Conservation (phyloP, 2,329 filamentous ascomycete genomes). For the Fusarium xyrophilum region DNA sequence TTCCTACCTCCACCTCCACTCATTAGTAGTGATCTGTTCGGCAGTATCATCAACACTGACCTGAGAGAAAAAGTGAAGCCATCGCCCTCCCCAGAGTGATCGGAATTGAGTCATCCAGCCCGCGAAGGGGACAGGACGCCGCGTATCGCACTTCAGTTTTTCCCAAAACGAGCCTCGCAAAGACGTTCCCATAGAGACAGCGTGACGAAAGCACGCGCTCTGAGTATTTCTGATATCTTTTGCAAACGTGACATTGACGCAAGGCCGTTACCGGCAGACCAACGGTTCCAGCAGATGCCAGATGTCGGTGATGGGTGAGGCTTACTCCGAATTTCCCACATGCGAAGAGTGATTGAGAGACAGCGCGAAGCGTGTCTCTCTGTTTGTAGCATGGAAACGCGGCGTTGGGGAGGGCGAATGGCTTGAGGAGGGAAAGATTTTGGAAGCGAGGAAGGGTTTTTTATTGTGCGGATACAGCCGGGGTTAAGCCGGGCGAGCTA, state of each 20-base stretch:
- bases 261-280: conserved; percentile 86
- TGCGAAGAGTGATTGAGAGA: conserved; percentile 56
- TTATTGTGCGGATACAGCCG: conserved; percentile 26
- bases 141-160: conserved; percentile 93
- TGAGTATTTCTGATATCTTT: conserved; percentile 92
- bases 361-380: conserved; percentile 51
- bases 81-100: conserved; percentile 86
- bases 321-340: conserved; percentile 99
- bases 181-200: conserved; percentile 82
- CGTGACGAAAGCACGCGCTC: conserved; percentile 46
- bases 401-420: conserved; percentile 86
- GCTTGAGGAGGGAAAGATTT: conserved; percentile 44
- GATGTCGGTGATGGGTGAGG: conserved; percentile 61
- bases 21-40: conserved; percentile 40
- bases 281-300: conserved; percentile 29
- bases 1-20: not conserved
- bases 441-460: conserved; percentile 47
- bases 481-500: conserved; percentile 7
- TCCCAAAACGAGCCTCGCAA: conserved; percentile 83
- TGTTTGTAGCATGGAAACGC: conserved; percentile 94
- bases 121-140: conserved; percentile 60
- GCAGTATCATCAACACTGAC: conserved; percentile 35
- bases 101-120: conserved; percentile 80
- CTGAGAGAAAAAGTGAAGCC: conserved; percentile 51
- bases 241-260: conserved; percentile 82